Conservation (phyloP, 768 basidiomycete species). For the Dictyophora rubrovolvata region DNA sequence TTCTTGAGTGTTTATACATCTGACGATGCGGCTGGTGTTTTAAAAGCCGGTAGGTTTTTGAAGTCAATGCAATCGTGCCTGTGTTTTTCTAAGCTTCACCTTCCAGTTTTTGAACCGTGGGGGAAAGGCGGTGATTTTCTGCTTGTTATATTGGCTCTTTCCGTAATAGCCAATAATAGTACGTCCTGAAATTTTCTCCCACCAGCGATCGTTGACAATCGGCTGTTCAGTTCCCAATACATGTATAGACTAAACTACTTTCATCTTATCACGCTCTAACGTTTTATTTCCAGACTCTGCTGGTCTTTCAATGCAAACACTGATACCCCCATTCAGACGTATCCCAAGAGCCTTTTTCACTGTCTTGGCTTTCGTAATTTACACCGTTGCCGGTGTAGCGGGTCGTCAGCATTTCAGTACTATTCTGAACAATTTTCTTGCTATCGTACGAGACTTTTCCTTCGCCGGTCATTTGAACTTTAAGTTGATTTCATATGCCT, state of each 20-base stretch:
- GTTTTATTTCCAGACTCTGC: slow-evolving; percentile 31
- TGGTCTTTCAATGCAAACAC: slow-evolving; percentile 35
- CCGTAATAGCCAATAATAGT: slow-evolving; percentile 24
- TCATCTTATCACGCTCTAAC: neutral
- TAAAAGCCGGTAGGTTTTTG: slow-evolving; percentile 30
- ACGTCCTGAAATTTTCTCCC: slow-evolving; percentile 12
- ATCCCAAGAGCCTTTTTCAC: slow-evolving; percentile 40
- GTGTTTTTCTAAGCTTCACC: neutral
- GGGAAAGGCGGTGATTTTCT: slow-evolving; percentile 32
- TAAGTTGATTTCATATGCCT: too few relatives aligned
- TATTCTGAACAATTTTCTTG: slow-evolving; percentile 4
- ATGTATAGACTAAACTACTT: neutral
- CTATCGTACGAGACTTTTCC: neutral
- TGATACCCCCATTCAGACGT: slow-evolving; percentile 32
- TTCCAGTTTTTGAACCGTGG: slow-evolving; percentile 24
- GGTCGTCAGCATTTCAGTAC: slow-evolving; percentile 34
- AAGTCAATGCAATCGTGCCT: neutral
- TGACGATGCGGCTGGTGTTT: slow-evolving; percentile 34
- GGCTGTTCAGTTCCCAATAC: neutral
- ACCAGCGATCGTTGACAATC: slow-evolving; percentile 16
- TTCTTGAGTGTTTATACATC: slow-evolving; percentile 31
- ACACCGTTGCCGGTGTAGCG: slow-evolving; percentile 31
- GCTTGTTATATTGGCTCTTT: slow-evolving; percentile 32
- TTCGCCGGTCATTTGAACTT: too few relatives aligned
- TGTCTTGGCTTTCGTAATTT: slow-evolving; percentile 27